Conservation (phyloP, 2,329 filamentous ascomycete genomes). For the Myotisia sp. region DNA sequence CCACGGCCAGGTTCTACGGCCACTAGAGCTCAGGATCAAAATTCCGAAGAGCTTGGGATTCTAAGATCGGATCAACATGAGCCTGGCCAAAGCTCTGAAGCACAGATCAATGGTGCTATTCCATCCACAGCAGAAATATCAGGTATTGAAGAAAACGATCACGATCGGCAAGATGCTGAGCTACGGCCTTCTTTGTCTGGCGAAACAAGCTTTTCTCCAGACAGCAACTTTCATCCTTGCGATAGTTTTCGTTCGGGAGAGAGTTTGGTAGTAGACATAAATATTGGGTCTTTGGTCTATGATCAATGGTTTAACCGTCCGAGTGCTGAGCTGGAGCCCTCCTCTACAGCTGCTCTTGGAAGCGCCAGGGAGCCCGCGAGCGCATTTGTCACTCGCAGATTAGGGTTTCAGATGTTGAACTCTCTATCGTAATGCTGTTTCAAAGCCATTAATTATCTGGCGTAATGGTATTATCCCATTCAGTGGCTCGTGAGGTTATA, state of each 20-base stretch:
- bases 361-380: constrained; percentile 23
- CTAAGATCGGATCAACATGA: constrained; percentile 23
- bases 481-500: too few relatives aligned
- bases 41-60: constrained; percentile 46
- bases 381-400: background rate
- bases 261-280: constrained; percentile 25
- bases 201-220: constrained; percentile 7
- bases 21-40: constrained; percentile 36
- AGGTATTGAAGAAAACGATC: too few relatives aligned
- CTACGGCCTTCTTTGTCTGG: constrained; percentile 12
- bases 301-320: constrained; percentile 27
- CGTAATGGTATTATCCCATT: too few relatives aligned
- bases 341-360: constrained; percentile 12
- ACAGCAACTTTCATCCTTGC: constrained; percentile 19
- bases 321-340: constrained; percentile 13
- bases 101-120: too few relatives aligned
- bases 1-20: constrained; percentile 4
- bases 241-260: constrained; percentile 27
- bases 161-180: background rate
- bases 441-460: too few relatives aligned
- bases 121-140: too few relatives aligned
- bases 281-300: constrained; percentile 22
- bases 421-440: background rate
- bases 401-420: background rate
- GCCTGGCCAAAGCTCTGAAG: background rate